Evolutionary conservation across 805 yeast genomes (phyloP), one percentile per base, ranked within the genome.

Genomic region (Babjeviella inositovora): DNA sequence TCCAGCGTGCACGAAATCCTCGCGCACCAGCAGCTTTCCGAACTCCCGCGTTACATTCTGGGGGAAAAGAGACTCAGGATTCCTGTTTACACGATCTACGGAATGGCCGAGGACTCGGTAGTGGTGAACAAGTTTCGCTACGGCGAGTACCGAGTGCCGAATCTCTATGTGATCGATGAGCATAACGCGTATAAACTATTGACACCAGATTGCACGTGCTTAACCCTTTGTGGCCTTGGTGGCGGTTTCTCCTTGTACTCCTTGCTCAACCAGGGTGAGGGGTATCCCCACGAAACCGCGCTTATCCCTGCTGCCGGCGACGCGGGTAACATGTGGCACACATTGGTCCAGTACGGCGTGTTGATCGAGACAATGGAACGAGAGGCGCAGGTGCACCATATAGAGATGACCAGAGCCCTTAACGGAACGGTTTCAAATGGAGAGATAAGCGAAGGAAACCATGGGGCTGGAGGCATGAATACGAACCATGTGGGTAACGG

Each of bases 11-110:
- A 49, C 41, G 46, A 43, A 21, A 33, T 40, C 34, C 37, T 57
- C 26, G 32, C 40, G 11, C 41, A 48, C 13, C 48, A 49, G 20
- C 41, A 43, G 18, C 50, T 72, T 9, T 62, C 73, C 12, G 76
- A 72, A 32, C 43, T 71, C 21, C 50, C 62, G 20, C 42, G 49
- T 22, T 68, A 62, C 26, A 34, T 70, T 6, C 34, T 37, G 26
- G 77, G 63, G 7, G 47, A 47, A 21, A 37, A 40, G 23, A 32
- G 22, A 28, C 53, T 62, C 33, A 45, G 45, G 18, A 64, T 60
- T 3, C 90, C 92, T 0, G 80, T 79, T 1, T 79, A 77, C 47
- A 68, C 85, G 4, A 66, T 73, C n/a, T 71, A 64, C 34, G 90
- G 90, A 0, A 71, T 75, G 42, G 56, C 71, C 26, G 92, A 77